Percentiles rank a stretch among this genome's conserved stretches.
phyloP scores from a whole-genome alignment of 768 basidiomycete species.

The Chlorophyllum brunneum region DNA sequence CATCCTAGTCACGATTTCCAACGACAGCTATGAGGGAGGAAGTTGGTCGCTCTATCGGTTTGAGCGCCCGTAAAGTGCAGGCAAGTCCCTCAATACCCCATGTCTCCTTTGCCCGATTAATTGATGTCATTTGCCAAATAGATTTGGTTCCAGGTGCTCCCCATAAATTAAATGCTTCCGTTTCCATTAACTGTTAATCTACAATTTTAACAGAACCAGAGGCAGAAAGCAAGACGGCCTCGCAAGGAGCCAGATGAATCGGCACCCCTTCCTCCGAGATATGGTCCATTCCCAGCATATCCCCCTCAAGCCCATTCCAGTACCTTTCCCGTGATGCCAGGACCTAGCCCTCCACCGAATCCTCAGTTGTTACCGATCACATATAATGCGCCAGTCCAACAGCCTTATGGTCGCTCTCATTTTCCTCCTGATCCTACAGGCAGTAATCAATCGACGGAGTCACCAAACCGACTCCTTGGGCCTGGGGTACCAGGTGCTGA shows the following conservation, averaged over 20 bases:
- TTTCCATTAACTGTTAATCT: constrained; percentile 19
- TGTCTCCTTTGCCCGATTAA: not conserved
- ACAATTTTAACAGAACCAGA: constrained; percentile 61
- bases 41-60: constrained; percentile 81
- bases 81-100: constrained; percentile 37
- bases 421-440: constrained; percentile 24
- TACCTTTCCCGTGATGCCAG: constrained; percentile 11
- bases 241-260: constrained; percentile 55
- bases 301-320: constrained; percentile 5
- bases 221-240: constrained; percentile 81
- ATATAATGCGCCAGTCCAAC: constrained; percentile 12
- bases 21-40: constrained; percentile 86
- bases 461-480: constrained; percentile 42
- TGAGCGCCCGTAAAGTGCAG: constrained; percentile 89
- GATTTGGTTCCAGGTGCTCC: constrained; percentile 85
- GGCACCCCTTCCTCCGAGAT: constrained; percentile 53
- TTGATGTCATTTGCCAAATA: constrained; percentile 28
- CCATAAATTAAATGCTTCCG: constrained; percentile 14
- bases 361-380: constrained; percentile 7
- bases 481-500: constrained; percentile 50
- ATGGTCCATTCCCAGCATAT: constrained; percentile 50
- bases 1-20: constrained; percentile 75
- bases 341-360: constrained; percentile 1
- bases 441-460: constrained; percentile 26
- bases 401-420: constrained; percentile 14